Evolutionary conservation across 257 asterid genomes (phyloP).

Genomic region (Perilla frutescens): DNA sequence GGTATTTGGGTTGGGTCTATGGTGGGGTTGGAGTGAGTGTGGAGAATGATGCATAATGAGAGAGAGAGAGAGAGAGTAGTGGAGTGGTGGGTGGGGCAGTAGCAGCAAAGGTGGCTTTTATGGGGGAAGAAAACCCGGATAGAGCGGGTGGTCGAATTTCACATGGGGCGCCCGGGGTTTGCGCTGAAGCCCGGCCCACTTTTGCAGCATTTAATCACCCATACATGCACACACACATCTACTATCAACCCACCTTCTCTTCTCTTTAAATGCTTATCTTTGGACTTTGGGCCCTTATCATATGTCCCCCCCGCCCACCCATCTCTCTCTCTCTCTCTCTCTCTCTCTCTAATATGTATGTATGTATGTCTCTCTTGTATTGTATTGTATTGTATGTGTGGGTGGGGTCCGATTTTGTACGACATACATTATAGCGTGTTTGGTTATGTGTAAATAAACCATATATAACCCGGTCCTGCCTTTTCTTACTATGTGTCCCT

Average conservation of each 20-base stretch:
- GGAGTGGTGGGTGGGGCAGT: conserved; percentile 29
- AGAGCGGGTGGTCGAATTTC: conserved; percentile 78
- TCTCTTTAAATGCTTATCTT: conserved; percentile 24
- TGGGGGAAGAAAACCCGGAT: conserved; percentile 63
- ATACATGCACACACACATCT: conserved; percentile 38
- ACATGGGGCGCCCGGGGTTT: conserved; percentile 99
- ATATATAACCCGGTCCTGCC: too few species aligned
- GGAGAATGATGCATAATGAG: too few species aligned
- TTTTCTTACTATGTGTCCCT: too few species aligned
- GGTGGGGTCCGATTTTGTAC: background rate
- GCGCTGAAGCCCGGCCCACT: conserved; percentile 82
- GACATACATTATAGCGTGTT: background rate
- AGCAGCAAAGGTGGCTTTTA: conserved; percentile 33
- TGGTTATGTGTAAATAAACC: background rate
- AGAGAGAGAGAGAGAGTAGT: background rate
- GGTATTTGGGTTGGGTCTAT: conserved; percentile 27
- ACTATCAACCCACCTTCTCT: conserved; percentile 9
- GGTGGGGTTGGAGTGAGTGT: background rate
- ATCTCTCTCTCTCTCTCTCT: conserved; percentile 5
- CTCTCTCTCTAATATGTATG: background rate
- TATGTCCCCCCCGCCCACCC: background rate
- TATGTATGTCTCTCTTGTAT: too few species aligned
- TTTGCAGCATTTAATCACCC: conserved; percentile 38
- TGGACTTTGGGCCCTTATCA: conserved; percentile 42
- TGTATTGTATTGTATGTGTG: too few species aligned